Evolutionary conservation across 352 stramenopile genomes (phyloP), one percentile per base, ranked within the genome.

Genomic region (Globisporangium parvum): DNA sequence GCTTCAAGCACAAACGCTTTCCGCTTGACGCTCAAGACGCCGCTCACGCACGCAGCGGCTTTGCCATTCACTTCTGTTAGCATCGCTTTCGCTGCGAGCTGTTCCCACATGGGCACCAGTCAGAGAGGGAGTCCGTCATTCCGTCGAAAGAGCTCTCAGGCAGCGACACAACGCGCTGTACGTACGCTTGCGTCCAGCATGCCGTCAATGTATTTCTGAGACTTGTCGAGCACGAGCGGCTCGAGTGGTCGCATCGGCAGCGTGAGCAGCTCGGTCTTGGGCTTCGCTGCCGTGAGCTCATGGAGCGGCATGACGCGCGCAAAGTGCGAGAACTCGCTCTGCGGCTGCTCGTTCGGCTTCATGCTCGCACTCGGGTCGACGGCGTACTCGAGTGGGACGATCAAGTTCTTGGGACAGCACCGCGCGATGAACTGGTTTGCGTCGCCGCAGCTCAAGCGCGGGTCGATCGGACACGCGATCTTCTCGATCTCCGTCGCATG

Each of bases 401-500:
- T 72, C 6, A 95, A 59, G 28, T 72, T 87, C 6, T 78, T 73
- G 8, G 85, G 85, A 14, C 66, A 76, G 53, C 85, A 95, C 4
- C 85, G 79, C 2, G 83, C 75, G 42, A 95, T 87, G 31, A 95
- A 84, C 60, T 91, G 85, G 57, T 95, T 95, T 24, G 78, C 85
- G 49, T 95, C 84, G 1, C 85, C 85, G 55, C 85, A 95, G 54
- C 76, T 89, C 54, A 95, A 65, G 8, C 82, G 72, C 18, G 81
- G 73, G 37, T 95, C 85, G 33, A 95, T 91, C 12, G 79, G 76
- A 23, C 79, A 89, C 31, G 66, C 57, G 65, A 92, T 86, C 45
- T 91, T 88, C 51, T 95, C 82, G 37, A 95, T 80, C 37, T 75
- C 57, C 11, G 86, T 66, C 12, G 70, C 63, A 47, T 78, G 75